These are phyloP conservation scores for Penicillium salamii DNA, from an alignment of 495 filamentous ascomycete genomes.

Conservation along the genomic window DNA sequence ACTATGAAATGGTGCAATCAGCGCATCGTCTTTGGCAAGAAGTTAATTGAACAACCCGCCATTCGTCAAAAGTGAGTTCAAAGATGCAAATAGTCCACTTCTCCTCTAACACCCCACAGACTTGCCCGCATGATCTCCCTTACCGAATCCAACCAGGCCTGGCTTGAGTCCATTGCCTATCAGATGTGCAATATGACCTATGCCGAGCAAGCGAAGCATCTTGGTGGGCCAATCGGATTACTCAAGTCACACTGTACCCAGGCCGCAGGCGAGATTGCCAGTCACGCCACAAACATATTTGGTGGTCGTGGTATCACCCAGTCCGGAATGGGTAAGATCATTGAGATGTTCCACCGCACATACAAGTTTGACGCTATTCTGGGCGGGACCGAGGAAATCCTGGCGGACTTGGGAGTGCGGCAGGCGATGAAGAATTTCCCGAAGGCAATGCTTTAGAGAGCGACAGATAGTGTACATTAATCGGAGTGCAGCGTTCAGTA, in stretches of 20 bases:
- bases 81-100: not conserved
- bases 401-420: constrained; percentile 77
- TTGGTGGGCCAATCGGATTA: constrained; percentile 79
- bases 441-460: constrained; percentile 69
- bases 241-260: constrained; percentile 77
- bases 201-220: constrained; percentile 67
- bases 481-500: not conserved
- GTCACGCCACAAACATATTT: constrained; percentile 82
- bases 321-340: constrained; percentile 74
- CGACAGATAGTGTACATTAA: not conserved
- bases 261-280: constrained; percentile 76
- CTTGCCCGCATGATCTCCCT: constrained; percentile 86
- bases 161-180: constrained; percentile 80
- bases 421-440: constrained; percentile 82
- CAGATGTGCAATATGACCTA: constrained; percentile 89
- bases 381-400: constrained; percentile 79
- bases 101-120: constrained; percentile 21
- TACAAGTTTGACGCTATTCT: constrained; percentile 91
- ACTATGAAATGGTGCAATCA: constrained; percentile 90
- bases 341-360: constrained; percentile 78
- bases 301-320: constrained; percentile 79
- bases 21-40: constrained; percentile 81
- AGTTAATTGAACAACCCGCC: constrained; percentile 77
- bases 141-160: constrained; percentile 77
- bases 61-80: constrained; percentile 75